These are phyloP conservation scores for Apiospora saccharicola DNA, from an alignment of 2,329 filamentous ascomycete species.

Conservation along the genomic window DNA sequence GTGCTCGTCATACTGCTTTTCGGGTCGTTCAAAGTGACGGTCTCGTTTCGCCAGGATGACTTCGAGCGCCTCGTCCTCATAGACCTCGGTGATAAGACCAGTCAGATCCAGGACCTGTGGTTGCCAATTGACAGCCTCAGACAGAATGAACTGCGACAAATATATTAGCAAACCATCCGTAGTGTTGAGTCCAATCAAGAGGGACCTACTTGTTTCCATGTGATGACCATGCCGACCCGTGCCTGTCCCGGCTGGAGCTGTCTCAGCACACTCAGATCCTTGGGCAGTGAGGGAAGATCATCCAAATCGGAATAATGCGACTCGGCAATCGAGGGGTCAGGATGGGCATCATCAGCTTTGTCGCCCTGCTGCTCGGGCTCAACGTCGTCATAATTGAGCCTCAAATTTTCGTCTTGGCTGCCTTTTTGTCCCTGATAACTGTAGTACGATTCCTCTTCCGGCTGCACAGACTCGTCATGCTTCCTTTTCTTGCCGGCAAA, in stretches of 20 bases:
- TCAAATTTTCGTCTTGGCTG: constrained; percentile 39
- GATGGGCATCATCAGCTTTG: constrained; percentile 36
- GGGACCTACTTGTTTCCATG: constrained; percentile 61
- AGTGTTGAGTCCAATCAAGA: background rate
- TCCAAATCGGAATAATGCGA: constrained; percentile 59
- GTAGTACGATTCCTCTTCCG: constrained; percentile 47
- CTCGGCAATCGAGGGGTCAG: constrained; percentile 36
- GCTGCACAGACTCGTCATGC: constrained; percentile 49
- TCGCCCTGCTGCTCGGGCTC: constrained; percentile 40
- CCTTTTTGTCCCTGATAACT: constrained; percentile 37
- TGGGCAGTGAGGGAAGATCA: constrained; percentile 70
- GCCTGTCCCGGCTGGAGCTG: constrained; percentile 56
- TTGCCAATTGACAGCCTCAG: constrained; percentile 69
- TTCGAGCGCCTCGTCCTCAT: constrained; percentile 61
- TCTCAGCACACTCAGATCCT: constrained; percentile 62
- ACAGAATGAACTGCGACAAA: constrained; percentile 58
- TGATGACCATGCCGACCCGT: constrained; percentile 68
- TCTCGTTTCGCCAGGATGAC: constrained; percentile 76
- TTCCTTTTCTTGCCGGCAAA: constrained; percentile 57
- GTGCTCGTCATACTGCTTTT: constrained; percentile 68
- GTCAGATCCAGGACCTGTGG: constrained; percentile 71
- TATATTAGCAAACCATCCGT: background rate
- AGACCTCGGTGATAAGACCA: constrained; percentile 66
- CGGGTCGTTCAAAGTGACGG: constrained; percentile 59
- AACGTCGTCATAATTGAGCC: constrained; percentile 51